Base-by-base conservation (phyloP, 2,329 filamentous ascomycete genomes). In the Neofusicoccum laricinum region DNA sequence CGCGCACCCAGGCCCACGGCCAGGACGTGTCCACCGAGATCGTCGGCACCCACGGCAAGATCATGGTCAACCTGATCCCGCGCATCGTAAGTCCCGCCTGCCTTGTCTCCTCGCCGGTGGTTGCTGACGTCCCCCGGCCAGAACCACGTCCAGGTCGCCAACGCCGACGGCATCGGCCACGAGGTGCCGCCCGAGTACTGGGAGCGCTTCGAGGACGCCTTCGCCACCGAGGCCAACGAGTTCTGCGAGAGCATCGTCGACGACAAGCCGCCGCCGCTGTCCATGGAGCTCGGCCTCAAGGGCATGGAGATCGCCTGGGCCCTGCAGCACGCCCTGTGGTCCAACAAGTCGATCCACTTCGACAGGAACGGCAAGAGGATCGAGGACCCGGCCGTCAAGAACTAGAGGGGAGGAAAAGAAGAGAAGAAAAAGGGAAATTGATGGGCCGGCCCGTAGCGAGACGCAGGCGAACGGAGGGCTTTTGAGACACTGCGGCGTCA, bases 241-340 rank as follows among this genome's bases (percentile, higher is more conserved):
- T 80, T 79, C 67, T 70, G 72, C 3, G 74, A 70, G 1, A 69
- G 71, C 4, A 71, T 75, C n/a, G 65, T 79, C n/a, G 69, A 78
- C 14, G 70, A 78, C 48, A 76, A 66, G 41, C 68, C 73, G 1
- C 68, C 80, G 36, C 77, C 78, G 0, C 62, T 78, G 64, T 67
- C 71, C 38, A 70, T 79, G 45, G 71, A 73, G 19, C 71, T 70
- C 49, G 75, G 70, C 19, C 69, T 77, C 25, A 76, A 71, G 67
- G 74, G 73, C 11, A 73, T 78, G 51, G 68, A 75, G 66, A 79
- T 80, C 66, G 77, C 74, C 1, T 68, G 71, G 53, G 85, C 70
- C 84, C 4, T 88, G 66, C 85, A 88, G 71, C 84, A 88, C 71
- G 79, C 80, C 14, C 73, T 88, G 73, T 80, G 83, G 57, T 80